Conservation (phyloP, 176 grass and related monocot genomes). For the Aegilops bicornis region DNA sequence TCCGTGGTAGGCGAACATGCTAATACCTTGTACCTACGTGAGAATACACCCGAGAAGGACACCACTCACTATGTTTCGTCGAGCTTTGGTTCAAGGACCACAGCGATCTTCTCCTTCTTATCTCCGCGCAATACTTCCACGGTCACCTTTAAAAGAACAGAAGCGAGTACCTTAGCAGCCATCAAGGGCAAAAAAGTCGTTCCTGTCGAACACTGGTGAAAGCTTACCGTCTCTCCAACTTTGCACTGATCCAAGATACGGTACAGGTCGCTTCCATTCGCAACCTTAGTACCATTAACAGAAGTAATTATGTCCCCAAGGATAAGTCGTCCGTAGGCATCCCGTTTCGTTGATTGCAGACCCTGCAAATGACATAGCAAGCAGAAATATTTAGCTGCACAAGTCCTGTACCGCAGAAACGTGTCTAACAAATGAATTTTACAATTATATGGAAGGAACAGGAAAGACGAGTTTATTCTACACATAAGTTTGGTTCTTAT, state of each 20-base stretch:
- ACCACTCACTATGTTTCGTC: constrained; percentile 66
- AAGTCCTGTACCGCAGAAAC: background rate
- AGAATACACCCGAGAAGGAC: background rate
- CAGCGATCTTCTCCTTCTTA: constrained; percentile 90
- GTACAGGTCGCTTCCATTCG: constrained; percentile 92
- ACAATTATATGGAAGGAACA: background rate
- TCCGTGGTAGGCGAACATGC: constrained; percentile 17
- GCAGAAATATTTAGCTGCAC: background rate
- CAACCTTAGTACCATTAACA: constrained; percentile 85
- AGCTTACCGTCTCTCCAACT: constrained; percentile 91
- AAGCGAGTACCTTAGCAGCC: background rate
- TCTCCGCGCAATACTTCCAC: constrained; percentile 96
- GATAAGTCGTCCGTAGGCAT: constrained; percentile 83
- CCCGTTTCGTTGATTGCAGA: constrained; percentile 81
- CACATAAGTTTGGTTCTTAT: background rate
- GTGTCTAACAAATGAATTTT: background rate
- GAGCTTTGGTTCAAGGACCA: constrained; percentile 84
- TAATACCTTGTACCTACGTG: constrained; percentile 13
- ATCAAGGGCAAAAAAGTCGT: background rate
- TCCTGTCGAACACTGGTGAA: background rate
- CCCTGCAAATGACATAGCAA: constrained; percentile 48
- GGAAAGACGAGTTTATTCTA: background rate
- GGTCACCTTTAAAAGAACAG: constrained; percentile 46
- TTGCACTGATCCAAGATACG: constrained; percentile 96
- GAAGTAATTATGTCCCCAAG: constrained; percentile 94